phyloP scores from a whole-genome alignment of 225 moss, liverwort and hornwort genomes.

The Polytrichum commune region DNA sequence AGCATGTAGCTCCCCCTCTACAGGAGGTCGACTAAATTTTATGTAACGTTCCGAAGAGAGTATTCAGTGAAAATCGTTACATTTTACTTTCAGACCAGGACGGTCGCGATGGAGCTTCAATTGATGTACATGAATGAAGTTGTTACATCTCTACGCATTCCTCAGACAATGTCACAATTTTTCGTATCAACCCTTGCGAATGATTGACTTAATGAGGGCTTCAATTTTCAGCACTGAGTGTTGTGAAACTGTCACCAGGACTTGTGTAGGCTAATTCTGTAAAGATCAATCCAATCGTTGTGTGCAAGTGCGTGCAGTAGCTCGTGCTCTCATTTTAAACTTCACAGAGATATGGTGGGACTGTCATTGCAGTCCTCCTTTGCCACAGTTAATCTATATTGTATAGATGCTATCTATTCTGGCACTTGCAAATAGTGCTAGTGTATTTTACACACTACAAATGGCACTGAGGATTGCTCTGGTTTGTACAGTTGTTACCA shows the following conservation, averaged over 20 bases:
- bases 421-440: not conserved
- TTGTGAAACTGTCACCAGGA: too few species aligned
- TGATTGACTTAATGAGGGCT: too few species aligned
- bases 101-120: not conserved
- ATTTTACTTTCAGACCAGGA: not conserved
- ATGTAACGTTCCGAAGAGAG: not conserved
- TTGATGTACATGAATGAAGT: not conserved
- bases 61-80: not conserved
- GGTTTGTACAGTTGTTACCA: conserved; percentile 40
- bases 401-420: too few species aligned
- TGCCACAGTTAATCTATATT: too few species aligned
- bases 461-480: conserved; percentile 8
- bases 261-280: too few species aligned
- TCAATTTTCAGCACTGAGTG: too few species aligned
- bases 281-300: not conserved
- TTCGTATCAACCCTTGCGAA: not conserved
- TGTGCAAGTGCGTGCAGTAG: not conserved
- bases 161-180: not conserved
- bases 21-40: conserved; percentile 70
- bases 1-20: conserved; percentile 72
- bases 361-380: not conserved
- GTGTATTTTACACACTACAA: not conserved
- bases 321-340: too few species aligned
- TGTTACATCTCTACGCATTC: not conserved
- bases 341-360: not conserved